phyloP scores from a whole-genome alignment of 2,329 filamentous ascomycete genomes.

The Alternaria sp. region DNA sequence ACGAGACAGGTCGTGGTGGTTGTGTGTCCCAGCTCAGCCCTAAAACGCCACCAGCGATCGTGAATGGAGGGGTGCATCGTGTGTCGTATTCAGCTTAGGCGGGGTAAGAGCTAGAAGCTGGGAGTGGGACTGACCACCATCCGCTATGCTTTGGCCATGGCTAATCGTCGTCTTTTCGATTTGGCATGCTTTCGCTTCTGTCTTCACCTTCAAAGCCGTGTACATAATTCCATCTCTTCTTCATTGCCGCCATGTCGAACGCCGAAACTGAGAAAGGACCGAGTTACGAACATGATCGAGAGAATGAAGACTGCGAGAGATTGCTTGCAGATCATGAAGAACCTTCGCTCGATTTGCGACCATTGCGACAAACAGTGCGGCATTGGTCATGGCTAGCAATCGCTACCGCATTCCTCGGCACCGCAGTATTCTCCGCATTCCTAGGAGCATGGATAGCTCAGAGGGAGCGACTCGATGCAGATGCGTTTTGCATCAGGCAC shows the following conservation, averaged over 20 bases:
- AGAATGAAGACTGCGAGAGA: neutral
- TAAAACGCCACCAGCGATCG: conserved; percentile 22
- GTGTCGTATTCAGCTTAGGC: conserved; percentile 22
- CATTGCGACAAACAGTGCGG: neutral
- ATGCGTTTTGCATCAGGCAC: conserved; percentile 36
- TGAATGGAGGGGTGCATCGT: conserved; percentile 13
- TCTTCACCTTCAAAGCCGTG: neutral
- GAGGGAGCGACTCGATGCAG: conserved; percentile 21
- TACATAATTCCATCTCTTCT: neutral
- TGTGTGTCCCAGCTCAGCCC: conserved; percentile 17
- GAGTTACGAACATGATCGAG: neutral
- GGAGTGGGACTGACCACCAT: neutral
- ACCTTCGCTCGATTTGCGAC: neutral
- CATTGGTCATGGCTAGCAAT: neutral
- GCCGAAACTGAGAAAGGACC: neutral
- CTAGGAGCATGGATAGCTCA: conserved; percentile 30
- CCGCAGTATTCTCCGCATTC: conserved; percentile 25
- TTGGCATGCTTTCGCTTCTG: neutral
- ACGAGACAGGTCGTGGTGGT: neutral
- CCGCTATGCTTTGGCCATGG: neutral
- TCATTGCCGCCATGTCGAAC: neutral
- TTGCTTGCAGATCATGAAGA: neutral
- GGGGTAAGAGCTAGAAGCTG: conserved; percentile 14
- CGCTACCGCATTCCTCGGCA: conserved; percentile 5
- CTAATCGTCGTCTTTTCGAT: neutral